Evolutionary conservation across 2,329 filamentous ascomycete species (phyloP), one percentile per base, ranked within the genome.

Genomic region (Lasiodiplodia sp.): DNA sequence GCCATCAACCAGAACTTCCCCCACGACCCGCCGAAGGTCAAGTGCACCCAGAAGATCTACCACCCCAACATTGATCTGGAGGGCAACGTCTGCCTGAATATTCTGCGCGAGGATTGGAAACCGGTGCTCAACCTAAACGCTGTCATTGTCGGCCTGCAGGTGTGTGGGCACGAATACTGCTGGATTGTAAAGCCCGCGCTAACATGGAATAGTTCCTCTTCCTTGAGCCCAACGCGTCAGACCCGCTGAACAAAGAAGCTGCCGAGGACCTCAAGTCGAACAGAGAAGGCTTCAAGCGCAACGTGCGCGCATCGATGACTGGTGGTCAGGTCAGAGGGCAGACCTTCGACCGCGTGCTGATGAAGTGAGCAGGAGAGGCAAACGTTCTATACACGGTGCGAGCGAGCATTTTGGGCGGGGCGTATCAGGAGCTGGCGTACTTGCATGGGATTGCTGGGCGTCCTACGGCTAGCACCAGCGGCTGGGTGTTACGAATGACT

Each of bases 1-100:
- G 88, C 88, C 71, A 97, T 99, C 83, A 94, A 93, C 81, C 92
- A 95, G 78, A 96, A 92, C 83, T 99, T 97, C 82, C 96, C 96
- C 0, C 96, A 98, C 83, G 94, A 98, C 79, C 94, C 96, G 71
- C 96, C 96, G 23, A 98, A 98, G 83, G 96, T 99, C 74, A 96
- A 92, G 77, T 98, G 96, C 83, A 92, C 90, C 74, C 93, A 99
- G 83, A 98, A 97, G 86, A 98, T 99, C 75, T 99, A 99, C 83
- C 96, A 99, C 79, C 96, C 96, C 6, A 99, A 99, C 81, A 99
- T 99, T 79, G 96, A 99, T 77, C 87, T 97, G 51, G 93, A 98
- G 79, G 96, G 96, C 74, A 99, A 99, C 79, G 94, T 99, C 71
- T 99, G 96, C 84, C 83, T 99, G 77, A 99, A 99, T 80, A 99